Base-by-base conservation (phyloP, 768 basidiomycete genomes). In the Amanita brunnescens region DNA sequence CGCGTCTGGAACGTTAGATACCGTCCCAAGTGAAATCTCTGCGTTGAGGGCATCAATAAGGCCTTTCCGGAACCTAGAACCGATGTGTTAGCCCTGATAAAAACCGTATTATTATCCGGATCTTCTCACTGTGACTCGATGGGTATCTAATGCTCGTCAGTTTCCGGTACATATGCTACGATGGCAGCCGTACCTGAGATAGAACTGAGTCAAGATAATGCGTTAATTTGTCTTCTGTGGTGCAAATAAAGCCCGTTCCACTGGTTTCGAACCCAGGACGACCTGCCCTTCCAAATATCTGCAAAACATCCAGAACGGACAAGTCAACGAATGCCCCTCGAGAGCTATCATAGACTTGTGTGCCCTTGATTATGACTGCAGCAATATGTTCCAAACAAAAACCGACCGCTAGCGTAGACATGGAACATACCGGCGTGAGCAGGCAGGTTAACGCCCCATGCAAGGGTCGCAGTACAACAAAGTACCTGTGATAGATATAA, bases 381-480 rank as follows among this genome's bases (percentile, higher is more conserved):
- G 49, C 40, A 6, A 16, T 13, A 34, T 55, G 18, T 20, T 16
- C 37, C 8, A 29, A 21, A 5, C 9, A 13, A 18, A 29, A 2
- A 3, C 6, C 3, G 53, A 41, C 45, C 20, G 21, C 14, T 35
- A 14, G 42, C 44, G 10, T 42, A 47, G 14, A n/a, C 41, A 57
- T 13, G 55, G 42, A 50, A 50, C 55, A 55, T 55, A 89, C 89
- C 91, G 51, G 96, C 96, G 68, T 98, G 95, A 14, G 96, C 96
- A 30, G 96, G 96, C 55, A 99, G 71, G 66, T 99, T 99, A 58
- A 99, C 96, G 68, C 96, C 96, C 96, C 96, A 99, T 4, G 96
- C 96, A 38, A 99, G 75, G 2, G 96, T 99, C 5, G 96, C 91
- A 2, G 96, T 99, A 71, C 96, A 99, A 66, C 91, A 96, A 14